A percentile compares a stretch with the other conserved stretches of the same genome.
phyloP scores from a whole-genome alignment of 1,284 basidiomycete genomes.

The Cutaneotrichosporon sp. region DNA sequence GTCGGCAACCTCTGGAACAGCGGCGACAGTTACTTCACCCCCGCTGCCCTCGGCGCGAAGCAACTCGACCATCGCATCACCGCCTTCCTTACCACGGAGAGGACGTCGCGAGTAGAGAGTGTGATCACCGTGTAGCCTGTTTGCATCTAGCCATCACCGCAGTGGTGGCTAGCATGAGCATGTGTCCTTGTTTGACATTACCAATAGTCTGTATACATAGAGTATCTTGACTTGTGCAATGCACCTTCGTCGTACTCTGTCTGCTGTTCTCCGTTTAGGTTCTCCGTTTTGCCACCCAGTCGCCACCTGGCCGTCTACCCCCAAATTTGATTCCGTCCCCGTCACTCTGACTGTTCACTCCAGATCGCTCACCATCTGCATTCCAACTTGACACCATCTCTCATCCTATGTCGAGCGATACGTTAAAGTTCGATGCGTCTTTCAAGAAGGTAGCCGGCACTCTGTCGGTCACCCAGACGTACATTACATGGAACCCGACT shows the following conservation, averaged over 20 bases:
- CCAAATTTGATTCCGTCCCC: neutral
- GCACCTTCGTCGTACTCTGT: neutral
- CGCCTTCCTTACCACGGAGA: neutral
- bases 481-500: slow-evolving; percentile 48
- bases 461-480: slow-evolving; percentile 43
- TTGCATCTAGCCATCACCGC: neutral
- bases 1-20: neutral
- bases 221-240: neutral
- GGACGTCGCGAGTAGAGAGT: neutral
- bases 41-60: neutral
- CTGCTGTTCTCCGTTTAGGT: too few species aligned
- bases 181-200: neutral
- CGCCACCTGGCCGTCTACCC: too few species aligned
- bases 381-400: neutral
- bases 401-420: slow-evolving; percentile 15
- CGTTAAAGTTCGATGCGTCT: slow-evolving; percentile 36
- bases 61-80: neutral
- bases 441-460: slow-evolving; percentile 52
- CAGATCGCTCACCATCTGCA: neutral
- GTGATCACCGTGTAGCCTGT: neutral
- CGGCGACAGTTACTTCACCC: neutral
- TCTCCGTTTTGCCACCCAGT: slow-evolving; percentile 1
- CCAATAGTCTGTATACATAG: neutral
- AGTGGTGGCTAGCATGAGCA: neutral
- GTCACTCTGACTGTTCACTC: neutral